Conservation (phyloP, 1,284 basidiomycete genomes). For the Ustilago trichophora region DNA sequence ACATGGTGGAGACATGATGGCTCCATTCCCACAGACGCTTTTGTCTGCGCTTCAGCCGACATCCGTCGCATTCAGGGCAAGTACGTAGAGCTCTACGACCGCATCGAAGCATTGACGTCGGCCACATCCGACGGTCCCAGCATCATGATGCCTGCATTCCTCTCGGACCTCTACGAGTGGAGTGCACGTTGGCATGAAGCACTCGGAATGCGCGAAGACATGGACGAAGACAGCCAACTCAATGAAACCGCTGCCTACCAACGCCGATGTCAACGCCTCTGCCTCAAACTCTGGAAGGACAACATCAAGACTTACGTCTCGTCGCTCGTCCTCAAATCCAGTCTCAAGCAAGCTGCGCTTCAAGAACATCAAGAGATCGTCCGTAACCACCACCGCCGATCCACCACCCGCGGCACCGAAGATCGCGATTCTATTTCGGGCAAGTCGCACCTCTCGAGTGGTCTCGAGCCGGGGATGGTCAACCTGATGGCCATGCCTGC, state of each 20-base stretch:
- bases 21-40: constrained; percentile 32
- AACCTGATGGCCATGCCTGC: constrained; percentile 48
- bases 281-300: constrained; percentile 43
- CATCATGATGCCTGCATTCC: constrained; percentile 47
- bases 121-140: constrained; percentile 41
- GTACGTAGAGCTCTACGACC: constrained; percentile 44
- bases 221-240: constrained; percentile 19
- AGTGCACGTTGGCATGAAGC: constrained; percentile 39
- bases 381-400: constrained; percentile 38
- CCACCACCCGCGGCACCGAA: constrained; percentile 34
- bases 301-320: constrained; percentile 49
- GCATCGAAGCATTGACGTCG: constrained; percentile 37
- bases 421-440: constrained; percentile 39
- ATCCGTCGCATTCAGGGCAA: constrained; percentile 44
- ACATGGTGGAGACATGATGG: constrained; percentile 42
- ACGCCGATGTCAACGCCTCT: constrained; percentile 26
- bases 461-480: constrained; percentile 35
- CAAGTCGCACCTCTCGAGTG: constrained; percentile 23
- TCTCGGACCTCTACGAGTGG: constrained; percentile 44
- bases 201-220: constrained; percentile 30
- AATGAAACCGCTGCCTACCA: constrained; percentile 24
- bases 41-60: constrained; percentile 43
- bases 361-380: constrained; percentile 44
- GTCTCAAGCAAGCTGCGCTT: constrained; percentile 39
- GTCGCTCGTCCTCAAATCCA: constrained; percentile 44